Conservation (phyloP, 306 rosid species). For the Heteromeles arbutifolia region DNA sequence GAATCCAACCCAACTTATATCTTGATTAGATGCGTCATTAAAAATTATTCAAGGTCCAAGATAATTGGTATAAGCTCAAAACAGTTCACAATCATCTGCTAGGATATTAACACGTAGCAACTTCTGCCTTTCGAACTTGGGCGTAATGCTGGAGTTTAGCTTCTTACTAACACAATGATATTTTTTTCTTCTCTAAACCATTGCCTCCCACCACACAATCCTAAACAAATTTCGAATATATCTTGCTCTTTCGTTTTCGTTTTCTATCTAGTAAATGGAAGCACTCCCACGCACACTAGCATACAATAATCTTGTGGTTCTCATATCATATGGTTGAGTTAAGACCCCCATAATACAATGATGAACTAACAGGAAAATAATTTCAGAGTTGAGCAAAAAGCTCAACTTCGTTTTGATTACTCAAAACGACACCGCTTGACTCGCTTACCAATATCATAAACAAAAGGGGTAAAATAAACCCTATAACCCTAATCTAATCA, state of each 20-base stretch:
- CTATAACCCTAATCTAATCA: neutral
- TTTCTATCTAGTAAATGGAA: neutral
- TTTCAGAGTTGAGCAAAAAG: neutral
- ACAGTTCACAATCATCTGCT: neutral
- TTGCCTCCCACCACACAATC: neutral
- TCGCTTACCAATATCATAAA: neutral
- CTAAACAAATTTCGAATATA: neutral
- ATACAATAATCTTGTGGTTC: neutral
- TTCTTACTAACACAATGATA: neutral
- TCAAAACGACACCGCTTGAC: neutral
- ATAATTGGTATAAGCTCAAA: neutral
- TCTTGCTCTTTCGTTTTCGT: neutral
- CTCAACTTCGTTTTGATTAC: neutral
- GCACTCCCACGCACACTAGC: neutral
- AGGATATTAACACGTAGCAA: neutral
- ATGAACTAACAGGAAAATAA: neutral
- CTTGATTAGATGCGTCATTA: neutral
- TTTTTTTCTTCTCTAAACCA: neutral
- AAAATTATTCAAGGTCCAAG: neutral
- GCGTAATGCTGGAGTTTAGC: neutral
- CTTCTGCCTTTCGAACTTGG: neutral
- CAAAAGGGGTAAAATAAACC: neutral
- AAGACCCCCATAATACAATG: neutral
- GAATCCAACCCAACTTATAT: neutral
- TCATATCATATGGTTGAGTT: neutral